Evolutionary conservation across 2,329 filamentous ascomycete species (phyloP).

Genomic region (Aspergillus quadricinctus): DNA sequence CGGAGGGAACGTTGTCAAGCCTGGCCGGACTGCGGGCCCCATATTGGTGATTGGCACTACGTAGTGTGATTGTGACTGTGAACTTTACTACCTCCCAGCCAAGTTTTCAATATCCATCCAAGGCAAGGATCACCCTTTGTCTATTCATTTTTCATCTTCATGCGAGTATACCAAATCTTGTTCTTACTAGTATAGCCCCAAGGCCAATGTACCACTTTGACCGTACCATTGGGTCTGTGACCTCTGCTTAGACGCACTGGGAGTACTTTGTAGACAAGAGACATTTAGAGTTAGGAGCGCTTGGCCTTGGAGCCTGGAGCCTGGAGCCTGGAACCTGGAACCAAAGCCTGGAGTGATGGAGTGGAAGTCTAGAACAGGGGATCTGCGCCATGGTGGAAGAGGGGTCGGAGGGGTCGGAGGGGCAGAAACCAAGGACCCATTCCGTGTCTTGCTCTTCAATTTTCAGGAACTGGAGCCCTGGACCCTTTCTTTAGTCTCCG

Average conservation of each 20-base stretch:
- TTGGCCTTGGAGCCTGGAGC: background rate
- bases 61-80: background rate
- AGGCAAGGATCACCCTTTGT: background rate
- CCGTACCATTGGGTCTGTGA: background rate
- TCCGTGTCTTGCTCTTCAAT: background rate
- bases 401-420: too few species aligned
- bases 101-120: background rate
- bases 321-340: background rate
- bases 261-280: background rate
- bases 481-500: background rate
- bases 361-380: background rate
- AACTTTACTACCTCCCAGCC: too few species aligned
- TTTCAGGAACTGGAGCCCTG: background rate
- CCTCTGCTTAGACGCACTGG: background rate
- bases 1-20: slow-evolving; percentile 41
- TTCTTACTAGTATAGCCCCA: background rate
- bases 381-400: background rate
- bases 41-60: slow-evolving; percentile 35
- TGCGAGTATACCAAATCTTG: background rate
- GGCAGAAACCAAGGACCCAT: background rate
- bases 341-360: background rate
- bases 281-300: background rate
- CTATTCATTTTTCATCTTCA: background rate
- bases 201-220: background rate
- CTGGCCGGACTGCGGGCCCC: slow-evolving; percentile 44